Evolutionary conservation across 2,329 filamentous ascomycete species (phyloP).

Genomic region (Xylaria multiplex): DNA sequence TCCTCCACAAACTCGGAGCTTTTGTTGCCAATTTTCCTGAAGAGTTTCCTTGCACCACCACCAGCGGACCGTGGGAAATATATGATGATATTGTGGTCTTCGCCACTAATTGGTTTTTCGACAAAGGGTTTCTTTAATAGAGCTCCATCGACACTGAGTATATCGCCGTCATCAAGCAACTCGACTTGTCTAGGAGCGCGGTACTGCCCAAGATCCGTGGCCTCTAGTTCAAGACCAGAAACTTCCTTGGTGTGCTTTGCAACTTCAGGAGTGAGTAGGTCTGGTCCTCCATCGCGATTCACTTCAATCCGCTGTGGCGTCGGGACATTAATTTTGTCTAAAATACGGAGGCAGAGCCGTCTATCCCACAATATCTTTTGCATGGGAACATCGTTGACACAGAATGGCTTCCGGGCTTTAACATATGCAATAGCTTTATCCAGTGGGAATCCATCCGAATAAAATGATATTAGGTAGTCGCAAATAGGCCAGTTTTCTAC

Average conservation of each 20-base stretch:
- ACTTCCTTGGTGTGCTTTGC: slow-evolving; percentile 82
- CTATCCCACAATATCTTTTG: slow-evolving; percentile 97
- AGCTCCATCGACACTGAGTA: slow-evolving; percentile 85
- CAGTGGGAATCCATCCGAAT: slow-evolving; percentile 95
- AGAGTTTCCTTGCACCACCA: slow-evolving; percentile 89
- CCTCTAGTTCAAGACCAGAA: slow-evolving; percentile 79
- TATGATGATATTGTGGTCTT: slow-evolving; percentile 98
- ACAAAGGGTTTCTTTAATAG: slow-evolving; percentile 92
- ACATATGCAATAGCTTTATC: slow-evolving; percentile 98
- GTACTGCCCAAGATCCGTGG: slow-evolving; percentile 71
- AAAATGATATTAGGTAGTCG: slow-evolving; percentile 97
- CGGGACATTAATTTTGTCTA: slow-evolving; percentile 89
- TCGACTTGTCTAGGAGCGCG: slow-evolving; percentile 73
- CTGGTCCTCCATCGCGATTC: slow-evolving; percentile 90
- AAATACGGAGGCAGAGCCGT: slow-evolving; percentile 84
- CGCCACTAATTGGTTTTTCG: slow-evolving; percentile 97
- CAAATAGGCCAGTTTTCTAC: slow-evolving; percentile 55
- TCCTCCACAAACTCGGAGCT: slow-evolving; percentile 92
- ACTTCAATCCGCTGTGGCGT: slow-evolving; percentile 91
- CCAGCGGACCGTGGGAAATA: slow-evolving; percentile 91
- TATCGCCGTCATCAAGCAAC: slow-evolving; percentile 89
- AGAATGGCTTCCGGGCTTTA: slow-evolving; percentile 91
- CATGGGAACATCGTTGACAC: slow-evolving; percentile 97
- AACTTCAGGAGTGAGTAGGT: slow-evolving; percentile 79
- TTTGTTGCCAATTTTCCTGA: slow-evolving; percentile 98